These are phyloP conservation scores for Clavispora fructus DNA, from an alignment of 805 yeast genomes.

Conservation along the genomic window DNA sequence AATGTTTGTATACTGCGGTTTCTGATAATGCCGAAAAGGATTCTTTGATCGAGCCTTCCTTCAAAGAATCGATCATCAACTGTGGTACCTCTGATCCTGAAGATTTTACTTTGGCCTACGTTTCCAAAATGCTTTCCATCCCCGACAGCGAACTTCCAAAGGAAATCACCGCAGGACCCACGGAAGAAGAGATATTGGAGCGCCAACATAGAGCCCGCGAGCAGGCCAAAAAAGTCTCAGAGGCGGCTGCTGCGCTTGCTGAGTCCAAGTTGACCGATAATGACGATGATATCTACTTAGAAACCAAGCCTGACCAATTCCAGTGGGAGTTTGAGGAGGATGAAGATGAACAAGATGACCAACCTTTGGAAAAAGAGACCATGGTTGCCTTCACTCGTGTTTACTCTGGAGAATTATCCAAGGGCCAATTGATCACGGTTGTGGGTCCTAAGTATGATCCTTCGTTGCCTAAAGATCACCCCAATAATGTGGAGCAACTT, in stretches of 20 bases:
- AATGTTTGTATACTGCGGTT: conserved; percentile 41
- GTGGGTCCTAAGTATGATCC: conserved; percentile 89
- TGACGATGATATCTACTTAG: conserved; percentile 23
- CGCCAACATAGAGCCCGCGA: conserved; percentile 60
- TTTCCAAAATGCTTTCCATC: conserved; percentile 83
- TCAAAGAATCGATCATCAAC: conserved; percentile 51
- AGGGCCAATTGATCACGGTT: conserved; percentile 71
- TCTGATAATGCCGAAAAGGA: conserved; percentile 34
- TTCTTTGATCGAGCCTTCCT: conserved; percentile 41
- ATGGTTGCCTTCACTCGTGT: conserved; percentile 85
- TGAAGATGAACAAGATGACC: conserved; percentile 42
- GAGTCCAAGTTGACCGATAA: conserved; percentile 17
- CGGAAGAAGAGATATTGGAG: conserved; percentile 57
- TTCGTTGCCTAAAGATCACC: conserved; percentile 24
- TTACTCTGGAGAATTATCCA: conserved; percentile 74
- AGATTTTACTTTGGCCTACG: conserved; percentile 56
- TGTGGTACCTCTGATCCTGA: conserved; percentile 67
- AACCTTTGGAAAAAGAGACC: conserved; percentile 50
- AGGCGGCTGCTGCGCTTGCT: conserved; percentile 21
- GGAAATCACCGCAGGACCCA: conserved; percentile 33
- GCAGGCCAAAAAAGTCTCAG: conserved; percentile 65
- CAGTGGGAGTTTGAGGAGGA: conserved; percentile 49
- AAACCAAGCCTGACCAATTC: conserved; percentile 29
- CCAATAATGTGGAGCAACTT: conserved; percentile 46
- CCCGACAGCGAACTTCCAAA: conserved; percentile 77